Conservation (phyloP, 1,284 basidiomycete genomes). For the Moniliella sp. region DNA sequence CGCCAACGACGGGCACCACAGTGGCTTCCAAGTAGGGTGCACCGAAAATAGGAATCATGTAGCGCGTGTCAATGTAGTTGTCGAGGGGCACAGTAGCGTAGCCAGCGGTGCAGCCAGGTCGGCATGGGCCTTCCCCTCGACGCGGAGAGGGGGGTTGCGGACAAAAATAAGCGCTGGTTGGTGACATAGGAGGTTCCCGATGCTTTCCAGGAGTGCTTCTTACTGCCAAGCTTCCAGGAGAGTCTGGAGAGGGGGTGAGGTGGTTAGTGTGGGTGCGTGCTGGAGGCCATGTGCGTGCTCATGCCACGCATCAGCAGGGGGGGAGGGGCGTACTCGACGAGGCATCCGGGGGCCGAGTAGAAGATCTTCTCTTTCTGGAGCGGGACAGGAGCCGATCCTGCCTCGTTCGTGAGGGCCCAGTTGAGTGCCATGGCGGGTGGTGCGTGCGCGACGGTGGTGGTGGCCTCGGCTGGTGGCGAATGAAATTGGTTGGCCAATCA, state of each 20-base stretch:
- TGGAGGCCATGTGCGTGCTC: too few relatives aligned
- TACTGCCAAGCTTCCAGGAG: not conserved
- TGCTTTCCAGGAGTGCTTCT: constrained; percentile 8
- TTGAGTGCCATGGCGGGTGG: constrained; percentile 23
- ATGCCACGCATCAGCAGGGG: not conserved
- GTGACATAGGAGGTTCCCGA: constrained; percentile 12
- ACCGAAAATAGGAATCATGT: constrained; percentile 17
- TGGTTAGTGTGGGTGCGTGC: too few relatives aligned
- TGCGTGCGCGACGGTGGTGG: too few relatives aligned
- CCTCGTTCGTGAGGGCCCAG: constrained; percentile 15
- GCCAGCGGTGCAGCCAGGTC: not conserved
- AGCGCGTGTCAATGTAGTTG: constrained; percentile 10
- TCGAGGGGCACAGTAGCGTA: constrained; percentile 7
- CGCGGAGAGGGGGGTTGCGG: constrained; percentile 5
- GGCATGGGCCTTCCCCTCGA: not conserved
- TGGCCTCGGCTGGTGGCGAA: too few relatives aligned
- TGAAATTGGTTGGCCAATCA: too few relatives aligned
- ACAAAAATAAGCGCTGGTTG: constrained; percentile 14
- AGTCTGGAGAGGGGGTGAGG: not conserved
- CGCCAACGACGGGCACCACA: constrained; percentile 11
- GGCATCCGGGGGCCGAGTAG: constrained; percentile 6
- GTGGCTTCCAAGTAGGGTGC: constrained; percentile 16
- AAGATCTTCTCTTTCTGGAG: constrained; percentile 13
- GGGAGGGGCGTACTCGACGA: constrained; percentile 1
- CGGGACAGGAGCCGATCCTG: constrained; percentile 9